Base-by-base conservation (phyloP, 345 rosid species). In the Mallotus nudiflorus region DNA sequence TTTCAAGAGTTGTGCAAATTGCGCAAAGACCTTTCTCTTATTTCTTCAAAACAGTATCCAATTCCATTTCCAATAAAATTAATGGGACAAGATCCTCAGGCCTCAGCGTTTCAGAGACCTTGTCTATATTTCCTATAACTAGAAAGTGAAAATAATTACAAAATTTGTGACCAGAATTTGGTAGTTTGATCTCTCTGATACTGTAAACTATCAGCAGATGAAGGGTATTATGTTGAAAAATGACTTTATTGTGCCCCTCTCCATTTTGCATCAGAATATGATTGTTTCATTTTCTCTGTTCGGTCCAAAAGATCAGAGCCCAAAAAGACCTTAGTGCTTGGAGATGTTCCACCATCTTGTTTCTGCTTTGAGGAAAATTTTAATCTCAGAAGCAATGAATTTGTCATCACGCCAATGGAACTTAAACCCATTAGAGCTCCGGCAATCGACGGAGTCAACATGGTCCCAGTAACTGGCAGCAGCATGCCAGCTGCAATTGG, bases 401-500 rank as follows among this genome's bases (percentile, higher is more conserved):
- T 91, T 52, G 96, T 79, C 97, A 90, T 89, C 73, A 91, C 98
- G 8, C 98, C 98, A 0, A 94, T 75, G 20, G 98, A 94, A 81
- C 98, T 94, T 63, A 94, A 80, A 72, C 98, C 97, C 98, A 94
- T 94, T 13, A 91, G 95, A 45, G 91, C 98, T 66, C 98, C 97
- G 0, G 98, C 97, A 35, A 94, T 94, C 35, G 97, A 94, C 63
- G 98, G 98, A 55, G 96, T 94, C 71, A 94, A 84, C 76, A 89
- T 87, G 31, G 92, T 90, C 67, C 98, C 98, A 0, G 93, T 89
- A 27, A 87, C 2, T 8, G 98, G 98, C 49, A 94, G 82, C 76
- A 94, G 75, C 80, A 84, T 73, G 56, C 98, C 98, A 10, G 98
- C 98, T 18, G 97, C 98, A 53, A 93, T 82, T 2, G 98, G 97